A percentile compares a stretch with the other conserved stretches of the same genome.
These are phyloP conservation scores for Chrysoporthe deuterocubensis DNA, from an alignment of 2,329 filamentous ascomycete genomes.

Conservation along the genomic window DNA sequence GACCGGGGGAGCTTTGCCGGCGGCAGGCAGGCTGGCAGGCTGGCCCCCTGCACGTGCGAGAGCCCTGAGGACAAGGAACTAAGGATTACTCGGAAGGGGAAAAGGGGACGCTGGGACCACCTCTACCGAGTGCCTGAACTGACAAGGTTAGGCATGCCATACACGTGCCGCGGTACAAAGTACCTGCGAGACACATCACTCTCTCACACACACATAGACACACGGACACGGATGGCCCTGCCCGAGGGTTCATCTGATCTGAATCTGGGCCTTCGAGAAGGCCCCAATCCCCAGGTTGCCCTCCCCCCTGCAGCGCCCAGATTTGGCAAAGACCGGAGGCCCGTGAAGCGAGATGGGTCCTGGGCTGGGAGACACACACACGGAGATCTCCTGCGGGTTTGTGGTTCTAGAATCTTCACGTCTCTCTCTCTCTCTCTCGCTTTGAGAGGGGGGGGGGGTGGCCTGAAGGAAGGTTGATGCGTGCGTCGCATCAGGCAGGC, in stretches of 20 bases:
- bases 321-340: background rate
- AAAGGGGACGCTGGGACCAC: slow-evolving; percentile 1
- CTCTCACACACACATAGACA: background rate
- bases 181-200: background rate
- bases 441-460: too few species aligned
- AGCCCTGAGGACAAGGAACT: background rate
- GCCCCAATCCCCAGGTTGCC: background rate
- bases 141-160: too few species aligned
- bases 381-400: too few species aligned
- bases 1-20: slow-evolving; percentile 2
- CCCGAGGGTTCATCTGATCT: background rate
- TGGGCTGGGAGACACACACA: background rate
- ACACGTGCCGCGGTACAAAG: too few species aligned
- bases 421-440: too few species aligned
- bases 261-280: background rate
- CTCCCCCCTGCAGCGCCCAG: background rate
- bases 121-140: background rate
- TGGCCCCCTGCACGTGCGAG: background rate
- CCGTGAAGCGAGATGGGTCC: background rate
- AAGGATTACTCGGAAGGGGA: background rate
- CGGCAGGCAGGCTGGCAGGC: background rate
- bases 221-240: too few species aligned
- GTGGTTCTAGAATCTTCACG: background rate
- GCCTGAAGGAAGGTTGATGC: too few species aligned
- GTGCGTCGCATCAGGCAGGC: too few species aligned